A percentile compares a stretch with the other conserved stretches of the same genome.
Evolutionary conservation across 441 rosid species (phyloP).

Genomic region (Erodium moschatum): DNA sequence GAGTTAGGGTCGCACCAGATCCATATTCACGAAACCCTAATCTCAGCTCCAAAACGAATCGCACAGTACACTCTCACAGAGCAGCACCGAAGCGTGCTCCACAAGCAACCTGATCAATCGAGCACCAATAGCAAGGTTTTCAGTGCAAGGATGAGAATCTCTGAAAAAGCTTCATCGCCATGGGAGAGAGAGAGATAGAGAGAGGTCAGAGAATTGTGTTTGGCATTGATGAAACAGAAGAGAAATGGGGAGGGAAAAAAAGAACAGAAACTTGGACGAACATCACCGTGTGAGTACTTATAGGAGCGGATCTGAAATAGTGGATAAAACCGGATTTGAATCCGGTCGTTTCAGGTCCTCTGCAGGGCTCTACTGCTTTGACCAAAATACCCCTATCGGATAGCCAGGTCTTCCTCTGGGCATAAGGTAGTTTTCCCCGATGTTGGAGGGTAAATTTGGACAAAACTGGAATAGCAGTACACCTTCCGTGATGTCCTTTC

Average conservation of each 20-base stretch:
- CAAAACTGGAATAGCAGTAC: not conserved
- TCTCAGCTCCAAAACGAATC: slow-evolving; percentile 17
- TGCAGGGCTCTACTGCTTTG: not conserved
- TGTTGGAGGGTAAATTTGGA: not conserved
- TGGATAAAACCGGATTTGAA: not conserved
- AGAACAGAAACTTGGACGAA: not conserved
- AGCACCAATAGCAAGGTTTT: not conserved
- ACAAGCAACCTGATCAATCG: not conserved
- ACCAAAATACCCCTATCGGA: not conserved
- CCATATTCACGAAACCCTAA: slow-evolving; percentile 36
- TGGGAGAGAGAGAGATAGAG: not conserved
- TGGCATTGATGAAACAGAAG: slow-evolving; percentile 15
- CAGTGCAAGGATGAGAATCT: not conserved
- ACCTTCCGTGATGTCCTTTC: not conserved
- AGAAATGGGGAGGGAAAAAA: not conserved
- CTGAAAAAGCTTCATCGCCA: slow-evolving; percentile 9
- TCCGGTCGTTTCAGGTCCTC: not conserved
- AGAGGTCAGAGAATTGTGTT: not conserved
- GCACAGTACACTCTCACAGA: not conserved
- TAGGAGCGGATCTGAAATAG: slow-evolving; percentile 19
- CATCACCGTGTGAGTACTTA: slow-evolving; percentile 15
- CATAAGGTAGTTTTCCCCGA: not conserved
- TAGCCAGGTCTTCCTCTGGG: not conserved
- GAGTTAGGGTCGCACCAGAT: slow-evolving; percentile 30
- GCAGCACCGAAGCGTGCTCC: not conserved